Base-by-base conservation (phyloP, 306 rosid species). In the Lathyrus tuberosus region DNA sequence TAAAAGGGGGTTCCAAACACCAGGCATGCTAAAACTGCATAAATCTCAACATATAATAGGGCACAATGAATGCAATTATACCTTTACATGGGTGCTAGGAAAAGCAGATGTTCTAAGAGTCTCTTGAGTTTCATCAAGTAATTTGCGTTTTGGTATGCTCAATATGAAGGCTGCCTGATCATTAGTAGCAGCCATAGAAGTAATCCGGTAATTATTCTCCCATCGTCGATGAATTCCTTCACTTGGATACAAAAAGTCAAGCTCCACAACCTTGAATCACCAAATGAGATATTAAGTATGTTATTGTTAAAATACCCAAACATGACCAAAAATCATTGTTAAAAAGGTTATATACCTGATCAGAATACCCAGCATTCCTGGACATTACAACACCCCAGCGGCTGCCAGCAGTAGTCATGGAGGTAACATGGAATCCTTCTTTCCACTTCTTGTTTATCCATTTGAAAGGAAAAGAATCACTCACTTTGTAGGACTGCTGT, bases 341-440 rank as follows among this genome's bases (percentile, higher is more conserved):
- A 12, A 65, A 41, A 35, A 13, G 7, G 15, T 56, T 63, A 46
- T 57, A 53, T 74, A 91, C 97, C 94, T 91, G 97, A 76, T 91
- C 97, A 65, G 97, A 89, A 76, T 62, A 91, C 58, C 97, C 97
- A 47, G 97, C 93, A 84, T 91, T 91, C 80, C 96, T 82, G 75
- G 97, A 91, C 97, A 91, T 91, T 13, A 91, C 97, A 58, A 91
- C 96, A 14, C 96, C 97, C 97, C 97, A 91, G 65, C 97, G 97
- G 77, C 71, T 87, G 78, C 94, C 96, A 59, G 97, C 97, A 7
- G 97, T 91, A 38, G 97, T 87, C 97, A 91, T 89, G 76, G 97
- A 91, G 51, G 97, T 91, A 51, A 91, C 97, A 61, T 88, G 97
- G 84, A 91, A 91, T 65, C 97, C 97, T 91, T 91, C 97, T 76